phyloP scores from a whole-genome alignment of 176 grass and related monocot species.

The Oryza longistaminata region DNA sequence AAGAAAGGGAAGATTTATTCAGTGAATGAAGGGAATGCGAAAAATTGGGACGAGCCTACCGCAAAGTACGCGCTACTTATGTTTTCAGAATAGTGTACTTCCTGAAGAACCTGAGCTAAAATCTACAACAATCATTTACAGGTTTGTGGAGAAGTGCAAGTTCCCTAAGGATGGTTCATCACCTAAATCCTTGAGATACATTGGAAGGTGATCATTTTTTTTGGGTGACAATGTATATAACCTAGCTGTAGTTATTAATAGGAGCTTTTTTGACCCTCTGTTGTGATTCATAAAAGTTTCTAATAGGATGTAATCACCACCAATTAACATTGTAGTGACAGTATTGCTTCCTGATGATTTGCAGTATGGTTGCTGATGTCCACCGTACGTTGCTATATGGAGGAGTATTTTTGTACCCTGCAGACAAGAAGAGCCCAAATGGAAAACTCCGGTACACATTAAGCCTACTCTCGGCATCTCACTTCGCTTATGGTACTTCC shows the following conservation, averaged over 20 bases:
- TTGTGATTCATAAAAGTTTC: background rate
- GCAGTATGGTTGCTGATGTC: conserved; percentile 98
- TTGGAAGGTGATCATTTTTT: conserved; percentile 64
- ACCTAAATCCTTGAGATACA: conserved; percentile 94
- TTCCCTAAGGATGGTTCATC: conserved; percentile 72
- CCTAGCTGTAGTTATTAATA: background rate
- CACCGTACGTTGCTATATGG: conserved; percentile 96
- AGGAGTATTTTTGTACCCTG: conserved; percentile 95
- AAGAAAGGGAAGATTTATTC: conserved; percentile 94
- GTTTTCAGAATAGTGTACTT: background rate
- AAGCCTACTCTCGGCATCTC: background rate
- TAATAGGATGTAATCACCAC: background rate
- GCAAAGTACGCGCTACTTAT: conserved; percentile 57
- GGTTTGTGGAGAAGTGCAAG: conserved; percentile 96
- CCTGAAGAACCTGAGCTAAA: conserved; percentile 2
- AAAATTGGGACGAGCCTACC: conserved; percentile 85
- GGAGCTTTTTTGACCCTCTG: background rate
- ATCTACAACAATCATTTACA: conserved; percentile 15
- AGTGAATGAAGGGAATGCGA: conserved; percentile 94
- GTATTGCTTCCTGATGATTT: conserved; percentile 11
- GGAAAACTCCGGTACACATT: conserved; percentile 79
- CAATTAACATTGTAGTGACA: background rate
- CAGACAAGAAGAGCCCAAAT: conserved; percentile 84
- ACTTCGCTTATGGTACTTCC: background rate
- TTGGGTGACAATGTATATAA: background rate